Evolutionary conservation across 2,329 filamentous ascomycete species (phyloP).

Genomic region (Sclerotiophoma versabilis): DNA sequence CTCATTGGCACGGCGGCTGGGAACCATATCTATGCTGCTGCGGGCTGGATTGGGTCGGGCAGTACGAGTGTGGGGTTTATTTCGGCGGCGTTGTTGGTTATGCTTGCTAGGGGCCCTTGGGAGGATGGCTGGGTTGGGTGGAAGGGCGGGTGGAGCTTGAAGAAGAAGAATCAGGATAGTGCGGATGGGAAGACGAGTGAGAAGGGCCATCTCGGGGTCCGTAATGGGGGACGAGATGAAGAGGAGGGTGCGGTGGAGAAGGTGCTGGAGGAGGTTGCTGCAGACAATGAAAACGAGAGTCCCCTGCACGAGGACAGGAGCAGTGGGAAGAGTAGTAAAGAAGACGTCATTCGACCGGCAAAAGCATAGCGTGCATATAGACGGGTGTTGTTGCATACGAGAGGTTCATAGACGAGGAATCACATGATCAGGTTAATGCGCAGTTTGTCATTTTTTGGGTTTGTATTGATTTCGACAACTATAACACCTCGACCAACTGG

Average conservation of each 20-base stretch:
- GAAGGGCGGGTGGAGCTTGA: constrained; percentile 63
- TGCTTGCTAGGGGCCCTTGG: constrained; percentile 61
- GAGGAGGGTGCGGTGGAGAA: constrained; percentile 33
- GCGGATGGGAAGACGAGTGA: constrained; percentile 51
- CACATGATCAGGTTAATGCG: not conserved
- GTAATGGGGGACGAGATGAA: constrained; percentile 21
- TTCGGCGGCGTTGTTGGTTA: constrained; percentile 56
- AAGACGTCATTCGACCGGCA: constrained; percentile 19
- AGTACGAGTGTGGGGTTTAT: constrained; percentile 65
- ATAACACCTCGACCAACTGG: constrained; percentile 45
- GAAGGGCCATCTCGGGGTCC: constrained; percentile 15
- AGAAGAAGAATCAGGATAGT: constrained; percentile 50
- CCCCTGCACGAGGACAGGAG: constrained; percentile 17
- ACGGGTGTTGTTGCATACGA: not conserved
- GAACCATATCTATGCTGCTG: constrained; percentile 62
- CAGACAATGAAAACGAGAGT: constrained; percentile 39
- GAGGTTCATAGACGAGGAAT: not conserved
- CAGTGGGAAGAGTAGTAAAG: constrained; percentile 21
- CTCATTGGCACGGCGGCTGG: constrained; percentile 67
- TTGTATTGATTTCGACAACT: too few relatives aligned
- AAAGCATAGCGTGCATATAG: constrained; percentile 18
- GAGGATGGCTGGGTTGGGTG: constrained; percentile 67
- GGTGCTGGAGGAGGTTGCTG: constrained; percentile 34
- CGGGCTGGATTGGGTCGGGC: constrained; percentile 65
- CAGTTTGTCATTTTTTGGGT: not conserved